These are phyloP conservation scores for Telopea speciosissima DNA, from an alignment of 177 flowering plant species.

Conservation along the genomic window DNA sequence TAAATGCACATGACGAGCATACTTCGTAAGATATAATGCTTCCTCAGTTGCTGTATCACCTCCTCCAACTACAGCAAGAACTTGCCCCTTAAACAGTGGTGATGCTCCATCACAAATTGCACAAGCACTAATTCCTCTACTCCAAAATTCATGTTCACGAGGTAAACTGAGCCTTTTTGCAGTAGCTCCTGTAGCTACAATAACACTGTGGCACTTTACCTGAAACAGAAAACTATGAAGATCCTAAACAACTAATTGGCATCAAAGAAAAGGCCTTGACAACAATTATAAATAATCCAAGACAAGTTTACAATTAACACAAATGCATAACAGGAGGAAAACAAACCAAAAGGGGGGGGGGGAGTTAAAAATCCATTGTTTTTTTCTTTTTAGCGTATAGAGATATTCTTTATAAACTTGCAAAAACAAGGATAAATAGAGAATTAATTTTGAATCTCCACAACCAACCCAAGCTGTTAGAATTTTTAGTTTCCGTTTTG, in stretches of 20 bases:
- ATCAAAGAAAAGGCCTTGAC: neutral
- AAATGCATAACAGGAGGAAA: neutral
- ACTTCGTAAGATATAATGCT: slow-evolving; percentile 92
- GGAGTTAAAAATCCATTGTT: neutral
- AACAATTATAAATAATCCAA: neutral
- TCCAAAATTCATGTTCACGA: slow-evolving; percentile 97
- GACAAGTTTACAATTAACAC: neutral
- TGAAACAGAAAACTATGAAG: slow-evolving; percentile 22
- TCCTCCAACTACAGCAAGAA: slow-evolving; percentile 97
- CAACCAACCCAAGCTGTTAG: too few relatives aligned
- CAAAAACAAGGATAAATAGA: neutral
- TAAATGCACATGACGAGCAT: slow-evolving; percentile 92
- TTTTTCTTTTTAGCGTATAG: neutral
- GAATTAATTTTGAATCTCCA: neutral
- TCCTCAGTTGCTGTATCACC: slow-evolving; percentile 99
- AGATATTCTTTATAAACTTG: neutral
- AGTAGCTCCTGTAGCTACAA: slow-evolving; percentile 90
- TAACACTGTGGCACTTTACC: slow-evolving; percentile 85
- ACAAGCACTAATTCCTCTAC: slow-evolving; percentile 98
- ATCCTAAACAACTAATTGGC: neutral
- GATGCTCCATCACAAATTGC: slow-evolving; percentile 99
- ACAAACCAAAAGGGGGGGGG: neutral
- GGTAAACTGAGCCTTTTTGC: slow-evolving; percentile 83
- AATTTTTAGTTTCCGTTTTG: too few relatives aligned
- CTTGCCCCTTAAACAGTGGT: slow-evolving; percentile 88